Conservation (phyloP, 768 basidiomycete species). For the Rhodosporidiobolus odoratus region DNA sequence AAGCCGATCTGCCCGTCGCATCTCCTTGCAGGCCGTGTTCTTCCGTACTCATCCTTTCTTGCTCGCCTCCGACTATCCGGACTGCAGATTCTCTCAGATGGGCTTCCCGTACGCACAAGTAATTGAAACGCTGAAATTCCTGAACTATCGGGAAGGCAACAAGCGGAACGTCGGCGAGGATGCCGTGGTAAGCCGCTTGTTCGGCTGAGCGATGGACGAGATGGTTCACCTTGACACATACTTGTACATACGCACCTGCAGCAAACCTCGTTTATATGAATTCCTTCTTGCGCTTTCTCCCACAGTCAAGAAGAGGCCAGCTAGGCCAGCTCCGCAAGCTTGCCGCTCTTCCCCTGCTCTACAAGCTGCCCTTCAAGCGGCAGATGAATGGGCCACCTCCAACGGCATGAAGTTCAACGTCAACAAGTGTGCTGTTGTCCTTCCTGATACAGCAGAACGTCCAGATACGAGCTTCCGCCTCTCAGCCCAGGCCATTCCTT, state of each 20-base stretch:
- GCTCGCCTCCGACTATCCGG: background rate
- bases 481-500: background rate
- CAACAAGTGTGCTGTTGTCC: background rate
- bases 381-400: background rate
- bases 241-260: background rate
- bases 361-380: background rate
- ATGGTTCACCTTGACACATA: background rate
- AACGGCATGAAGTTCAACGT: background rate
- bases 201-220: conserved; percentile 5
- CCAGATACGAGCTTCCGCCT: background rate
- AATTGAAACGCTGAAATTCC: conserved; percentile 73
- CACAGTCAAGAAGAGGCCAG: no score
- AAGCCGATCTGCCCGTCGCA: no score
- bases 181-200: conserved; percentile 24
- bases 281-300: no score
- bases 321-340: no score
- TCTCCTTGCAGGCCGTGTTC: no score
- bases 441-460: background rate
- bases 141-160: conserved; percentile 70
- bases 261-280: no score
- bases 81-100: background rate
- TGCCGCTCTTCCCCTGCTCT: background rate
- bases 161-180: conserved; percentile 22
- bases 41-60: no score
- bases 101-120: conserved; percentile 5